Evolutionary conservation across 371 early-diverging fungal genomes (phyloP).

Genomic region (Mortierella sp.): DNA sequence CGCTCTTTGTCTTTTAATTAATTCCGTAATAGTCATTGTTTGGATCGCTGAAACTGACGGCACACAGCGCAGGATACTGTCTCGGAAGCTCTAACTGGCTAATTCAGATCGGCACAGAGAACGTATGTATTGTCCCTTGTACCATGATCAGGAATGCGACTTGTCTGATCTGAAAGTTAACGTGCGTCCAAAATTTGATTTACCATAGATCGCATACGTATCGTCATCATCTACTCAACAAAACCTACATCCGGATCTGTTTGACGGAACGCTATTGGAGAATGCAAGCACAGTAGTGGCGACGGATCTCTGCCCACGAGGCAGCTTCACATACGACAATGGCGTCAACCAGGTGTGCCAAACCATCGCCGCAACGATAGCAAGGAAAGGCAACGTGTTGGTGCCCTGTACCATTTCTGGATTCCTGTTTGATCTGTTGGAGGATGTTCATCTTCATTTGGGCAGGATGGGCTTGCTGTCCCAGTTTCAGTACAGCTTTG

Average conservation of each 20-base stretch:
- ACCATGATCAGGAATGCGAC: neutral
- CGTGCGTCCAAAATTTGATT: neutral
- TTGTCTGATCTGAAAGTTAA: neutral
- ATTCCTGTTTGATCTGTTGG: slow-evolving; percentile 82
- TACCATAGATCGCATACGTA: slow-evolving; percentile 70
- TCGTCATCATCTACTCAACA: slow-evolving; percentile 74
- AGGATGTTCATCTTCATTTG: slow-evolving; percentile 68
- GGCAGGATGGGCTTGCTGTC: slow-evolving; percentile 65
- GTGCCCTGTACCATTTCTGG: slow-evolving; percentile 79
- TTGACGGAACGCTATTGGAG: slow-evolving; percentile 71
- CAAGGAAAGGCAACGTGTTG: slow-evolving; percentile 77
- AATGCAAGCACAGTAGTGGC: slow-evolving; percentile 70
- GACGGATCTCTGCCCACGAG: slow-evolving; percentile 59
- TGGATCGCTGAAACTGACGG: slow-evolving; percentile 43
- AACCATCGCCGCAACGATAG: slow-evolving; percentile 64
- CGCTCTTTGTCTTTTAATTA: neutral
- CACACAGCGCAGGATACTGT: slow-evolving; percentile 55
- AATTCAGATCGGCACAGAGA: slow-evolving; percentile 52
- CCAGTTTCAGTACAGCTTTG: slow-evolving; percentile 74
- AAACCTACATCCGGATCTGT: slow-evolving; percentile 78
- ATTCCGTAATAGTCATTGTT: slow-evolving; percentile 36
- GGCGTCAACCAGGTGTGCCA: slow-evolving; percentile 53
- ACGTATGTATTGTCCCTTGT: slow-evolving; percentile 23
- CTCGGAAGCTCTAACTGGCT: slow-evolving; percentile 57
- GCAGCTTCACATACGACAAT: slow-evolving; percentile 41